Conservation (phyloP, 2,329 filamentous ascomycete genomes). For the Ophiostoma himal-ulmi region DNA sequence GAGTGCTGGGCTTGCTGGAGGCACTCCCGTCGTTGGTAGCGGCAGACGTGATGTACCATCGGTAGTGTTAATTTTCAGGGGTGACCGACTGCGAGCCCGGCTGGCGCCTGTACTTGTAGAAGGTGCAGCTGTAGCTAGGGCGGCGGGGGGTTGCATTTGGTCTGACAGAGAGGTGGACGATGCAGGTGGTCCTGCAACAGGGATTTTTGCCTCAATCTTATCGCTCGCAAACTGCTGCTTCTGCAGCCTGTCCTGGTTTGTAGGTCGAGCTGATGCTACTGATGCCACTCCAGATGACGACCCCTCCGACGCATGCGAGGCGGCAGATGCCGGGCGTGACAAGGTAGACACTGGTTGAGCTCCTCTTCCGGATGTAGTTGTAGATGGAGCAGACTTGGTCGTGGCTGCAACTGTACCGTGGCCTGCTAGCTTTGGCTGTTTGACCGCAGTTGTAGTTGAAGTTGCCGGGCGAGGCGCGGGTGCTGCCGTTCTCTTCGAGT, state of each 20-base stretch:
- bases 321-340: constrained; percentile 24
- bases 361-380: neutral
- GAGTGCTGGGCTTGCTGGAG: constrained; percentile 50
- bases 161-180: neutral
- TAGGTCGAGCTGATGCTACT: neutral
- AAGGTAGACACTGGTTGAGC: constrained; percentile 20
- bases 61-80: constrained; percentile 24
- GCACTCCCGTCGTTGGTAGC: constrained; percentile 28
- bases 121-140: constrained; percentile 18
- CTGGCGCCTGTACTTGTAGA: constrained; percentile 15
- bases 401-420: neutral
- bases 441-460: neutral
- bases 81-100: constrained; percentile 24
- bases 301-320: constrained; percentile 17
- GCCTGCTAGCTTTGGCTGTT: neutral
- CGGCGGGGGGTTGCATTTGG: neutral
- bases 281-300: constrained; percentile 3
- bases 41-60: constrained; percentile 23
- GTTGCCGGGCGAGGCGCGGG: neutral
- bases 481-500: constrained; percentile 4
- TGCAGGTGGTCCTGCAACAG: neutral
- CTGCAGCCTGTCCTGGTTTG: neutral
- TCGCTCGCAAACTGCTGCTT: neutral
- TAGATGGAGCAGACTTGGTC: neutral
- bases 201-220: neutral